Evolutionary conservation across 345 rosid genomes (phyloP).

Genomic region (Populus ilicifolia): DNA sequence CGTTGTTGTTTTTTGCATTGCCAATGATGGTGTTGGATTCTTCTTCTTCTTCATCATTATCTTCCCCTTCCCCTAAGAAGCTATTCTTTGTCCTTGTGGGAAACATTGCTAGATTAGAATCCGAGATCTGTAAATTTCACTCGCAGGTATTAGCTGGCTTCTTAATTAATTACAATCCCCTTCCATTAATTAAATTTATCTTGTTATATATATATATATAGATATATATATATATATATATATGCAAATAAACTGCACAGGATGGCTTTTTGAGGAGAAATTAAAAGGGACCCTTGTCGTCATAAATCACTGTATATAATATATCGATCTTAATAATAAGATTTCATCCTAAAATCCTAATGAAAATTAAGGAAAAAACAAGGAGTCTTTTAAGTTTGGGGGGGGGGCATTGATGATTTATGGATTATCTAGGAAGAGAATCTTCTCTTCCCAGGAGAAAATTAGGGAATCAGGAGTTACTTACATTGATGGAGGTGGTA

Average conservation of each 20-base stretch:
- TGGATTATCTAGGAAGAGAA: neutral
- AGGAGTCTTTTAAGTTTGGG: neutral
- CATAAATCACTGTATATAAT: neutral
- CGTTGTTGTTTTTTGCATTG: slow-evolving; percentile 13
- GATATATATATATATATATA: no score
- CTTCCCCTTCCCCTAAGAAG: slow-evolving; percentile 21
- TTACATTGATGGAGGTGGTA: slow-evolving; percentile 28
- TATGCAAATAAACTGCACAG: neutral
- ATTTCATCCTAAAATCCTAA: neutral
- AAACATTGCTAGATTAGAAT: slow-evolving; percentile 28
- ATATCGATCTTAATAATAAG: neutral
- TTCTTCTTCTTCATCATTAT: slow-evolving; percentile 22
- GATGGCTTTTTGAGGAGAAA: neutral
- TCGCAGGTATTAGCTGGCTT: slow-evolving; percentile 1
- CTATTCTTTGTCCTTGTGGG: slow-evolving; percentile 29
- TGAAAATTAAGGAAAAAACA: neutral
- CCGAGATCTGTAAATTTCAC: slow-evolving; percentile 37
- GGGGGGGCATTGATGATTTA: neutral
- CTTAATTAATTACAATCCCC: neutral
- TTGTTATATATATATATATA: no score
- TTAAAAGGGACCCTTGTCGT: neutral
- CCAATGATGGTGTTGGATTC: slow-evolving; percentile 31
- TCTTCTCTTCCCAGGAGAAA: neutral
- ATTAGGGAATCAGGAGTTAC: neutral
- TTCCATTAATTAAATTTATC: neutral